A percentile compares a stretch with the other conserved stretches of the same genome.
Evolutionary conservation across 371 early-diverging fungal genomes (phyloP).

Genomic region (Mucor plumbeus): DNA sequence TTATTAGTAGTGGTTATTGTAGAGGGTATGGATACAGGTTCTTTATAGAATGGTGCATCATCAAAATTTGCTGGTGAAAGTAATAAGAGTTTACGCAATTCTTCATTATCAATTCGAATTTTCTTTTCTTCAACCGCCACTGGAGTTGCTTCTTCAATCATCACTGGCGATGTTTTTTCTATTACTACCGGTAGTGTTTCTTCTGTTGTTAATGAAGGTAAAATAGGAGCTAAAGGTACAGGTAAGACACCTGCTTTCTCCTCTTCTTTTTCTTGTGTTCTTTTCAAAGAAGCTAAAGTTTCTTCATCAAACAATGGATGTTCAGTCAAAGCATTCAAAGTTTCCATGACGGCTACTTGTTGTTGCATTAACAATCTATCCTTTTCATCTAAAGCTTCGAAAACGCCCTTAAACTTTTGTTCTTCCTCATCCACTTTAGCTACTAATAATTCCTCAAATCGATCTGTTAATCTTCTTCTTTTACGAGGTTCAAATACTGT

Average conservation of each 20-base stretch:
- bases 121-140: not conserved
- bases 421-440: constrained; percentile 51
- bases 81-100: not conserved
- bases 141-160: not conserved
- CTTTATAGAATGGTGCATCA: constrained; percentile 1
- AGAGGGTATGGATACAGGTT: constrained; percentile 1
- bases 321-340: constrained; percentile 24
- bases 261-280: constrained; percentile 3
- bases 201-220: not conserved
- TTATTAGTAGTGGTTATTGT: not conserved
- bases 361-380: constrained; percentile 28
- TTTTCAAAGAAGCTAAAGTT: not conserved
- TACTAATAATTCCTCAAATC: constrained; percentile 69
- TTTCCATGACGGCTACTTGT: constrained; percentile 35
- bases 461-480: constrained; percentile 71
- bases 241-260: not conserved
- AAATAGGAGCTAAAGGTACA: not conserved
- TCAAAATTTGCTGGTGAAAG: constrained; percentile 9
- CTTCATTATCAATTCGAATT: constrained; percentile 8
- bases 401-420: constrained; percentile 35
- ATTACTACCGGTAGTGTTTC: not conserved
- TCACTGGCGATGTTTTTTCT: not conserved
- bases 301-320: constrained; percentile 24
- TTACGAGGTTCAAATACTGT: constrained; percentile 81
- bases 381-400: constrained; percentile 35